These are phyloP conservation scores for Tympanopsis confertula DNA, from an alignment of 2,329 filamentous ascomycete genomes.

Conservation along the genomic window DNA sequence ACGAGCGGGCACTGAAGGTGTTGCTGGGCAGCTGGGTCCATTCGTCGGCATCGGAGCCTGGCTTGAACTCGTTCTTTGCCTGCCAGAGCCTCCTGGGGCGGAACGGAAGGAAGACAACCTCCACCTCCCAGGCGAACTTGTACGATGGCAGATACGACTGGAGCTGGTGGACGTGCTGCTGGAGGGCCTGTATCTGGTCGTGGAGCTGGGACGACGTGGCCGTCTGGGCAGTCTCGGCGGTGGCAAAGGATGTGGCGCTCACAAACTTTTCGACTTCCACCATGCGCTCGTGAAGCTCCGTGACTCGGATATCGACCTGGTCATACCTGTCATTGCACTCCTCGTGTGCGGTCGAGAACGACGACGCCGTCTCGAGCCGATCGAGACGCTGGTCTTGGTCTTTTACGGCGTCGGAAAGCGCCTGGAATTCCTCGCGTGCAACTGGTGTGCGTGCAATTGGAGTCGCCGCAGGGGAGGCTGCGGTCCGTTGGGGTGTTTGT, in stretches of 20 bases:
- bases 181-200: slow-evolving; percentile 35
- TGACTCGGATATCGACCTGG: slow-evolving; percentile 51
- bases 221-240: slow-evolving; percentile 22
- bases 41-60: slow-evolving; percentile 26
- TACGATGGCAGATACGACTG: slow-evolving; percentile 52
- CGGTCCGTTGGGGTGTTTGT: slow-evolving; percentile 3
- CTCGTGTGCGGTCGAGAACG: slow-evolving; percentile 52
- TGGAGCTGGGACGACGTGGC: slow-evolving; percentile 23
- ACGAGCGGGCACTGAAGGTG: slow-evolving; percentile 25
- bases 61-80: slow-evolving; percentile 32
- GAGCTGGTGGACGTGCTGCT: slow-evolving; percentile 39
- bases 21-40: slow-evolving; percentile 42
- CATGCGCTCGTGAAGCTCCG: slow-evolving; percentile 55
- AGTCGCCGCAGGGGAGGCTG: slow-evolving; percentile 7
- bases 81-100: slow-evolving; percentile 44
- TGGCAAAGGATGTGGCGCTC: slow-evolving; percentile 25
- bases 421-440: slow-evolving; percentile 26
- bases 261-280: slow-evolving; percentile 45
- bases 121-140: slow-evolving; percentile 58
- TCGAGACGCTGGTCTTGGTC: slow-evolving; percentile 56
- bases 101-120: slow-evolving; percentile 68
- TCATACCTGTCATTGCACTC: slow-evolving; percentile 61
- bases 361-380: slow-evolving; percentile 58
- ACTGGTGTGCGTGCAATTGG: slow-evolving; percentile 7
- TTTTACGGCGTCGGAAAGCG: slow-evolving; percentile 38